These are phyloP conservation scores for Ophiorrhiza pumila DNA, from an alignment of 257 asterid genomes.

Conservation along the genomic window DNA sequence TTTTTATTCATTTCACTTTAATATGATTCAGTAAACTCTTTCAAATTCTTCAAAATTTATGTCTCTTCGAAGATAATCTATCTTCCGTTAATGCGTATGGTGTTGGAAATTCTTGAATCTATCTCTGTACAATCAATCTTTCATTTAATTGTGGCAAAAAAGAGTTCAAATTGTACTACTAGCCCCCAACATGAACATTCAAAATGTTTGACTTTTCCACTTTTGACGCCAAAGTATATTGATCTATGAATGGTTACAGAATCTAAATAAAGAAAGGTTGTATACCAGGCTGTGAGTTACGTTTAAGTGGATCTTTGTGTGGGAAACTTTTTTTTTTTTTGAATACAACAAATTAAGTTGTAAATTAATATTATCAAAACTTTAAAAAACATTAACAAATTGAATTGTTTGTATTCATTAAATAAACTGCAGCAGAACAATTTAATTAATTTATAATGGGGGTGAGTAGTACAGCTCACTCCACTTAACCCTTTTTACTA, in stretches of 20 bases:
- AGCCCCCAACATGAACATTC: neutral
- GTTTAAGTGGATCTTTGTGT: conserved; percentile 5
- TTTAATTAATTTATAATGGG: conserved; percentile 24
- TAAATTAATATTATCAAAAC: too few relatives aligned
- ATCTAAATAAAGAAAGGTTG: neutral
- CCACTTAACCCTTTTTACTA: conserved; percentile 27
- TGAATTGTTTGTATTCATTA: conserved; percentile 18
- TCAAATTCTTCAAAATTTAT: too few relatives aligned
- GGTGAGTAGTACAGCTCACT: conserved; percentile 34
- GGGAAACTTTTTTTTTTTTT: neutral
- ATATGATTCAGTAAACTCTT: too few relatives aligned
- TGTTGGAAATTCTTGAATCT: too few relatives aligned
- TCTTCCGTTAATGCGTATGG: too few relatives aligned
- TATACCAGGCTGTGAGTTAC: conserved; percentile 16
- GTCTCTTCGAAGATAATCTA: too few relatives aligned
- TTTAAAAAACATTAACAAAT: too few relatives aligned
- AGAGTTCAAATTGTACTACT: conserved; percentile 3
- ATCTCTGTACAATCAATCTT: too few relatives aligned
- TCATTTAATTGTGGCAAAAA: too few relatives aligned
- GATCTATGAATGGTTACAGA: conserved; percentile 14
- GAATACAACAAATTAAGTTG: neutral
- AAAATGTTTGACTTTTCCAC: conserved; percentile 5
- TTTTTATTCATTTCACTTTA: too few relatives aligned
- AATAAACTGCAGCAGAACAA: conserved; percentile 13
- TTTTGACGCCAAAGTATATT: conserved; percentile 26